These are phyloP conservation scores for Leccinum subgranulosum DNA, from an alignment of 768 basidiomycete species.

Conservation along the genomic window DNA sequence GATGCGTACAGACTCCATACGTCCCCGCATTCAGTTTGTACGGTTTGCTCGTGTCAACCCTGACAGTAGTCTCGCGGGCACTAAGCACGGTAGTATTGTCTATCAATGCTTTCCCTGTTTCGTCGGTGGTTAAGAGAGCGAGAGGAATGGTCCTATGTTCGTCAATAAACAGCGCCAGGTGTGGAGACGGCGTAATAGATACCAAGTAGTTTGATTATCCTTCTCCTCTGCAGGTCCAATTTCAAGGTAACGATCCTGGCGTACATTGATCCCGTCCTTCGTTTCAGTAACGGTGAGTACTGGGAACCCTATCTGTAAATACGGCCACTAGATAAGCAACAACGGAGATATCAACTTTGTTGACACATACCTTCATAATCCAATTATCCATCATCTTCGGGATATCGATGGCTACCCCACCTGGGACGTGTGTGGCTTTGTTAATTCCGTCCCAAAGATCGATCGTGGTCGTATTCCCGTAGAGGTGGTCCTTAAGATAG, in stretches of 20 bases:
- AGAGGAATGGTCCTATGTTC: slow-evolving; percentile 73
- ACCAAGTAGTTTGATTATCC: slow-evolving; percentile 91
- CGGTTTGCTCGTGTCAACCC: slow-evolving; percentile 67
- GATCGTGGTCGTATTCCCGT: slow-evolving; percentile 77
- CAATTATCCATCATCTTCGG: slow-evolving; percentile 86
- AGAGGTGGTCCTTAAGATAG: slow-evolving; percentile 88
- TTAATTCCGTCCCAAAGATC: slow-evolving; percentile 89
- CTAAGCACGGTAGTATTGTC: slow-evolving; percentile 64
- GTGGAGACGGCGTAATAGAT: slow-evolving; percentile 5
- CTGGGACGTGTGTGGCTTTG: slow-evolving; percentile 54
- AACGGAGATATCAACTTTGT: background rate
- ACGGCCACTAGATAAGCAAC: background rate
- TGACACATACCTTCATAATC: slow-evolving; percentile 64
- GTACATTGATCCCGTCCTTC: slow-evolving; percentile 65
- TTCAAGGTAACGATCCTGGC: slow-evolving; percentile 91
- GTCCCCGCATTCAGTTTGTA: slow-evolving; percentile 94
- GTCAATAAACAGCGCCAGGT: background rate
- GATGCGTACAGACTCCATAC: slow-evolving; percentile 76
- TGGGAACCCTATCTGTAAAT: slow-evolving; percentile 73
- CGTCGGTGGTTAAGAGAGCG: slow-evolving; percentile 60
- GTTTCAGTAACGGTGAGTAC: slow-evolving; percentile 84
- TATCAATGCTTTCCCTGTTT: slow-evolving; percentile 52
- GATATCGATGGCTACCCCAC: slow-evolving; percentile 49
- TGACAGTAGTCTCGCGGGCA: slow-evolving; percentile 63
- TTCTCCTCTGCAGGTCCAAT: slow-evolving; percentile 74